These are phyloP conservation scores for Suhomyces taliae DNA, from an alignment of 1,139 yeast genomes.

Conservation along the genomic window DNA sequence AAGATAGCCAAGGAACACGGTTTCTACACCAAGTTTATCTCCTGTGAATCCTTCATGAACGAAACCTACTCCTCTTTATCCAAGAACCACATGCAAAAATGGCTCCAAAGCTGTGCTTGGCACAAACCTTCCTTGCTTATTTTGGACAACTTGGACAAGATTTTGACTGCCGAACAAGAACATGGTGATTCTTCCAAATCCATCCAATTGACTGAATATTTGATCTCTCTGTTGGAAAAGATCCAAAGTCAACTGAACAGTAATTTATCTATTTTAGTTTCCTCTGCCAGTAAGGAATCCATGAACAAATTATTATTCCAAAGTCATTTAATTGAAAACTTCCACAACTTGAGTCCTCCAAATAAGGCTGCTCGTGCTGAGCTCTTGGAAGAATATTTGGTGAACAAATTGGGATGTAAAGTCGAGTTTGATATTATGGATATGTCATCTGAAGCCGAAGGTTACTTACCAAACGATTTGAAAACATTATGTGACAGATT, in stretches of 20 bases:
- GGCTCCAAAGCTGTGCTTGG: constrained; percentile 71
- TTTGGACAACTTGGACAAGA: constrained; percentile 77
- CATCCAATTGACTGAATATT: constrained; percentile 54
- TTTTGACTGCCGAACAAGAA: constrained; percentile 73
- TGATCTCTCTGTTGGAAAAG: constrained; percentile 40
- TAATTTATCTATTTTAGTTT: constrained; percentile 52
- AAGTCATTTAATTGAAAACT: constrained; percentile 70
- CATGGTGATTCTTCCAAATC: constrained; percentile 63
- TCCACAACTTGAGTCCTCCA: constrained; percentile 66
- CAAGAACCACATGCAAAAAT: constrained; percentile 43
- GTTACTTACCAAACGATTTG: constrained; percentile 83
- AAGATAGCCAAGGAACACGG: constrained; percentile 38
- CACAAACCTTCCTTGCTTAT: constrained; percentile 73
- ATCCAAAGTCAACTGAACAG: constrained; percentile 42
- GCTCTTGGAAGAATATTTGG: constrained; percentile 51
- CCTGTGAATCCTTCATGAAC: constrained; percentile 57
- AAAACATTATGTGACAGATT: constrained; percentile 72
- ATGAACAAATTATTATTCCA: constrained; percentile 62
- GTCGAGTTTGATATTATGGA: constrained; percentile 61
- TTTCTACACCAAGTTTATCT: constrained; percentile 42
- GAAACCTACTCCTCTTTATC: constrained; percentile 53
- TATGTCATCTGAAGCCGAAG: constrained; percentile 80
- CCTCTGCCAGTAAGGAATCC: constrained; percentile 65
- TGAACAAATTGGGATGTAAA: constrained; percentile 28
- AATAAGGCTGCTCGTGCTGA: constrained; percentile 58